These are phyloP conservation scores for Hypomontagnella monticulosa DNA, from an alignment of 495 filamentous ascomycete species.

Conservation along the genomic window DNA sequence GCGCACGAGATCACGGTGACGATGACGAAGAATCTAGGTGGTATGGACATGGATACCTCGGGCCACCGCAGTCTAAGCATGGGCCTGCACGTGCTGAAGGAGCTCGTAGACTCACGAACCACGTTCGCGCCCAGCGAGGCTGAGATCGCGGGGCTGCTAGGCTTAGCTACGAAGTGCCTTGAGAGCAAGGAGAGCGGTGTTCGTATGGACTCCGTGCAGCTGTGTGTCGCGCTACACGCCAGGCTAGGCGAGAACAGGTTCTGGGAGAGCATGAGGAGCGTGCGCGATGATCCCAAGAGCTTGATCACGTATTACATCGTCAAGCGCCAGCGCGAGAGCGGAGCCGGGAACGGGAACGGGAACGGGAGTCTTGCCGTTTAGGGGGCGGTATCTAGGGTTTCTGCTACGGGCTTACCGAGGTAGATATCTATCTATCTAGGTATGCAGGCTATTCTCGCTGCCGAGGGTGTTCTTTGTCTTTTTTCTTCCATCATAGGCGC, in stretches of 20 bases:
- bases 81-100: constrained; percentile 68
- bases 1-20: constrained; percentile 58
- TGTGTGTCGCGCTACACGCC: constrained; percentile 78
- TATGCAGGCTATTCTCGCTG: no score
- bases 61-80: constrained; percentile 61
- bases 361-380: constrained; percentile 7
- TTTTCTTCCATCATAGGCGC: no score
- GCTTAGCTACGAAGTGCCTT: constrained; percentile 68
- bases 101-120: constrained; percentile 57
- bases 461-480: no score
- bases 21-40: constrained; percentile 53
- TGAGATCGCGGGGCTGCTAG: constrained; percentile 60
- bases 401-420: not conserved
- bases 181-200: constrained; percentile 80
- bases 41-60: constrained; percentile 48
- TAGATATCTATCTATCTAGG: no score
- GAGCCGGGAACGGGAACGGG: not conserved
- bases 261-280: constrained; percentile 69
- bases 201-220: constrained; percentile 77
- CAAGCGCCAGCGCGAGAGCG: constrained; percentile 63
- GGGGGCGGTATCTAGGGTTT: not conserved
- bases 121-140: constrained; percentile 53
- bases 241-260: constrained; percentile 71
- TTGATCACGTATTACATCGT: constrained; percentile 87
- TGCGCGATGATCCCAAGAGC: constrained; percentile 74